Base-by-base conservation (phyloP, 306 rosid genomes). In the Carpinus fangiana region DNA sequence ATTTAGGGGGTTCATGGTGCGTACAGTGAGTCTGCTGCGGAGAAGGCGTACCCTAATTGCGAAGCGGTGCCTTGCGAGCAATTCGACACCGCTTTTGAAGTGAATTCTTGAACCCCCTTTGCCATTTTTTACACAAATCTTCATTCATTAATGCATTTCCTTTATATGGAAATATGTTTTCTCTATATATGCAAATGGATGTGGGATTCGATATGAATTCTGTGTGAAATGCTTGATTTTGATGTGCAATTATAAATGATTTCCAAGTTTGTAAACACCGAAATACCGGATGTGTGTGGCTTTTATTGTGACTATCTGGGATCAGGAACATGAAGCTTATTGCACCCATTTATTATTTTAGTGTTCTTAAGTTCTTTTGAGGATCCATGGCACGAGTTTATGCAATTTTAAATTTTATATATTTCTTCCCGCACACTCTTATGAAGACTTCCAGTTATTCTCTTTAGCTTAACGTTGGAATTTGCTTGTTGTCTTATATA, bases 11-110 rank as follows among this genome's bases (percentile, higher is more conserved):
- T 91, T 88, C 84, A 47, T 23, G 99, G 99, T 52, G 98, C 99
- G 75, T 93, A 91, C 68, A 91, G 99, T 57, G 99, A 93, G 79
- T 86, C 93, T 13, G 99, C 99, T 2, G 97, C 98, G 0, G 90
- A 84, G 71, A 93, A 95, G 86, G 99, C 99, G 7, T 95, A 95
- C 72, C 99, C 96, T 21, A 91, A 91, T 82, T 95, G 99, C 17
- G 94, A 95, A 87, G 92, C 99, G 16, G 97, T 95, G 85, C 98
- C 99, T 45, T 95, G 98, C 48, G 97, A 93, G 74, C 94, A 93
- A 81, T 95, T 95, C 75, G 98, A 95, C 31, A 85, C 97, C 0
- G 93, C 98, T 80, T 95, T 95, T 82, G 93, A 95, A 70, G 99
- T 95, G 59, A 82, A 61, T 12, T 51, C 52, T 76, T 55, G 67